Conservation (phyloP, 2,329 filamentous ascomycete species). For the Colletotrichum limetticola region DNA sequence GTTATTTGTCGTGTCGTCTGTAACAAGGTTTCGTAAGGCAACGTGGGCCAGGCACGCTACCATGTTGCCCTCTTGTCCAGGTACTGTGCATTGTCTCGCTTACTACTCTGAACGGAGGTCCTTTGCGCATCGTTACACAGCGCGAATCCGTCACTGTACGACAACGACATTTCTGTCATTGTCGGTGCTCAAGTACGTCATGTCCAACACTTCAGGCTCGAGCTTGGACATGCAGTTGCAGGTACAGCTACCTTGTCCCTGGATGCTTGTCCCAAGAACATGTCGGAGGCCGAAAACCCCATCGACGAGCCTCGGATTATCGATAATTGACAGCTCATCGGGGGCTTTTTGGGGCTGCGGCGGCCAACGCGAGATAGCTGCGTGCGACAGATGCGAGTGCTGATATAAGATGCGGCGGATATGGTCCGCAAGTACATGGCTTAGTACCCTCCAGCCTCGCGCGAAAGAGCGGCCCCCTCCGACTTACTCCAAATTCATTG, state of each 20-base stretch:
- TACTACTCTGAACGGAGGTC: neutral
- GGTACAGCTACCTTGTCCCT: neutral
- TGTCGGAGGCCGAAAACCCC: neutral
- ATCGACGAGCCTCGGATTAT: neutral
- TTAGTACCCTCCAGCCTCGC: neutral
- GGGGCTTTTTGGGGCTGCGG: slow-evolving; percentile 13
- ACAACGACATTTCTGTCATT: neutral
- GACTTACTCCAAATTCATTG: neutral
- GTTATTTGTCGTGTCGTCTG: neutral
- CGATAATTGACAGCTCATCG: slow-evolving; percentile 29
- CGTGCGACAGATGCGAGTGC: slow-evolving; percentile 24
- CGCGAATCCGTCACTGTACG: neutral
- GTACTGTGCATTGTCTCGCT: neutral
- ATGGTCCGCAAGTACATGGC: neutral
- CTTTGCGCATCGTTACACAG: neutral
- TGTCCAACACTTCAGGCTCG: neutral
- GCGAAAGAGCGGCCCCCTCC: neutral
- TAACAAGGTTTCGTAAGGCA: slow-evolving; percentile 24
- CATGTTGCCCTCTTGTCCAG: slow-evolving; percentile 8
- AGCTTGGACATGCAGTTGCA: slow-evolving; percentile 6
- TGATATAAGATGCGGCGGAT: slow-evolving; percentile 9
- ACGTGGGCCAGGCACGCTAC: slow-evolving; percentile 10
- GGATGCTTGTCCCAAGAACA: neutral
- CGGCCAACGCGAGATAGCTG: slow-evolving; percentile 26
- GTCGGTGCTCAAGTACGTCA: slow-evolving; percentile 20